A percentile compares a stretch with the other conserved stretches of the same genome.
Conservation (phyloP, 2,329 filamentous ascomycete genomes). For the Ustulina deusta region DNA sequence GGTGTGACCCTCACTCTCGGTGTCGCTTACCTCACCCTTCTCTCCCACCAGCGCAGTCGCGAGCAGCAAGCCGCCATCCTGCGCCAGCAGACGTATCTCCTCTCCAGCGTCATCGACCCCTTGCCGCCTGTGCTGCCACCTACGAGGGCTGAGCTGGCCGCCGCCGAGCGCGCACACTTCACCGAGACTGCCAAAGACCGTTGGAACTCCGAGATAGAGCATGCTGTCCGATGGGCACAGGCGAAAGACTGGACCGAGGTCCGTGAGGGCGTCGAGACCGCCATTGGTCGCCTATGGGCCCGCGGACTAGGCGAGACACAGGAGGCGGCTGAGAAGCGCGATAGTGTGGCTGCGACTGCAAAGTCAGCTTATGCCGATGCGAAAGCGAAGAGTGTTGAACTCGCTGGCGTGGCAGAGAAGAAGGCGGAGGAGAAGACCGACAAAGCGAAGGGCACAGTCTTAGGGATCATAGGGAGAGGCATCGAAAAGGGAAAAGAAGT, state of each 20-base stretch:
- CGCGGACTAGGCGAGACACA: conserved; percentile 53
- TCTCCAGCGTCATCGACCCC: conserved; percentile 65
- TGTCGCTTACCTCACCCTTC: conserved; percentile 76
- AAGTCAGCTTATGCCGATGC: conserved; percentile 50
- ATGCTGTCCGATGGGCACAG: conserved; percentile 74
- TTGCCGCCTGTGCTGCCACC: conserved; percentile 60
- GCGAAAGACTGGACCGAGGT: conserved; percentile 73
- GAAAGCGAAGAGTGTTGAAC: conserved; percentile 47
- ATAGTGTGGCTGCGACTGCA: conserved; percentile 47
- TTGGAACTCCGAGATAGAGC: conserved; percentile 81
- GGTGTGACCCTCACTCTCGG: conserved; percentile 81
- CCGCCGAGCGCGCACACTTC: conserved; percentile 66
- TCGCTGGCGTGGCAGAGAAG: conserved; percentile 45
- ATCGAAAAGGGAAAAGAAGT: conserved; percentile 58
- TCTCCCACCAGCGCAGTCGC: conserved; percentile 77
- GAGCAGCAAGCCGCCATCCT: conserved; percentile 67
- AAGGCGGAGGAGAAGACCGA: conserved; percentile 41
- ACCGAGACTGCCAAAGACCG: conserved; percentile 78
- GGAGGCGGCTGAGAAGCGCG: conserved; percentile 47
- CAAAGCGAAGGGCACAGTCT: conserved; percentile 55
- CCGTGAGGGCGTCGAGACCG: conserved; percentile 68
- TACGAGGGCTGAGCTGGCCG: conserved; percentile 63
- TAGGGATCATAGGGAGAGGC: conserved; percentile 56
- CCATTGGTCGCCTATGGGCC: conserved; percentile 60
- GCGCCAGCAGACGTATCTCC: conserved; percentile 66